These are phyloP conservation scores for Pelargonium citronellum DNA, from an alignment of 441 rosid genomes.

Conservation along the genomic window DNA sequence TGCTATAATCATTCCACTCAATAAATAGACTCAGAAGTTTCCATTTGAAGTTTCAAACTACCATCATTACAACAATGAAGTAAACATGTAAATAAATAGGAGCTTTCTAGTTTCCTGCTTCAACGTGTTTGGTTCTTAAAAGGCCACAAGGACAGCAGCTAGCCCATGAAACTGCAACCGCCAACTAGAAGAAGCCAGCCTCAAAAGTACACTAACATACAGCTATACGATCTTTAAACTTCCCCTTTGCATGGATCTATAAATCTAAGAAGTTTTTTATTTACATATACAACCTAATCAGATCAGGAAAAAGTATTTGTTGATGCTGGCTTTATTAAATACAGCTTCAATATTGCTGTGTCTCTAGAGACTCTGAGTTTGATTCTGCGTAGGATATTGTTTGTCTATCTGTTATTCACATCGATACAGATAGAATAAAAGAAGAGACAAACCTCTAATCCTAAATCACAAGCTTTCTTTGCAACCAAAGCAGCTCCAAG, in stretches of 20 bases:
- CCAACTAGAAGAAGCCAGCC: neutral
- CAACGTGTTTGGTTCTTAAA: neutral
- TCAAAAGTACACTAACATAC: neutral
- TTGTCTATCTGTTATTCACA: neutral
- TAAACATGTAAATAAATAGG: too few relatives aligned
- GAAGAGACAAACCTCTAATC: conserved; percentile 50
- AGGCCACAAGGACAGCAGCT: neutral
- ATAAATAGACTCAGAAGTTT: neutral
- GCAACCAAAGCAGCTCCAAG: conserved; percentile 97
- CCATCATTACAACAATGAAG: too few relatives aligned
- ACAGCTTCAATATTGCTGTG: neutral
- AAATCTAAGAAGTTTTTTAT: neutral
- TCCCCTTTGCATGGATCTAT: neutral
- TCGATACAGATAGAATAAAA: neutral
- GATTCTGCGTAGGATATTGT: neutral
- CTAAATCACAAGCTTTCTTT: conserved; percentile 77
- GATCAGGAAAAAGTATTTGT: neutral
- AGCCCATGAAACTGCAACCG: conserved; percentile 3
- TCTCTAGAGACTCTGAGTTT: neutral
- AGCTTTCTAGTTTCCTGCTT: neutral
- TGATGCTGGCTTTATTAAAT: neutral
- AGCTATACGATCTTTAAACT: neutral
- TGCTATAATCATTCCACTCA: neutral
- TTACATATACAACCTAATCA: neutral
- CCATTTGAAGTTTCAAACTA: too few relatives aligned